Evolutionary conservation across 1,284 basidiomycete species (phyloP), one percentile per base, ranked within the genome.

Genomic region (Salmacisia buchloeana): DNA sequence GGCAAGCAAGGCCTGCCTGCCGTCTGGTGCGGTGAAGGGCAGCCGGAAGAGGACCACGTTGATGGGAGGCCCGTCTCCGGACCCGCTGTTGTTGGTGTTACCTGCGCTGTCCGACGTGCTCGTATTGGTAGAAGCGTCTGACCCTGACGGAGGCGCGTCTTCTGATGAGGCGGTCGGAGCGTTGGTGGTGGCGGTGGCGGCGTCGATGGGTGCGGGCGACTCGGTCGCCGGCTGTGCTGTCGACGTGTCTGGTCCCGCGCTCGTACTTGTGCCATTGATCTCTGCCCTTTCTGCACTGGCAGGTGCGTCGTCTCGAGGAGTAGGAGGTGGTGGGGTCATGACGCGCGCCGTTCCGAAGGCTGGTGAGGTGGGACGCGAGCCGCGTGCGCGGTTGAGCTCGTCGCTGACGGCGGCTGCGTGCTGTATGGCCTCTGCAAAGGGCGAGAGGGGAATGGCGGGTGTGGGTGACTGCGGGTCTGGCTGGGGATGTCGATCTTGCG

Each of bases 1-100:
- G 9, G 70, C 70, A 25, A 74, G 67, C 9, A 70, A 57, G n/a
- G 67, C 72, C 10, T 67, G 67, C 5, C 46, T 61, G 27, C 72
- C 72, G 33, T 74, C 67, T 1, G 64, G 54, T 5, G 62, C 66
- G 34, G 46, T 57, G 58, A 71, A 71, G 13, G 72, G 72, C 27
- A 74, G 59, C 23, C 70, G 63, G 58, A 74, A 74, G 60, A 60
- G 67, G 36, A 71, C 49, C 13, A 54, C 15, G 18, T 13, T 54
- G 2, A n/a, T n/a, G n/a, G n/a, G n/a, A n/a, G n/a, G n/a, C n/a
- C n/a, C n/a, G n/a, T n/a, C n/a, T n/a, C n/a, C n/a, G 49, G 49
- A 7, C 13, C 2, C 6, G 29, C 29, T 29, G n/a, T n/a, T n/a
- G n/a, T 12, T 3, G 4, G 27, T 33, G 29, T 18, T 29, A 27